These are phyloP conservation scores for Cladophialophora yegresii DNA, from an alignment of 2,329 filamentous ascomycete species.

Conservation along the genomic window DNA sequence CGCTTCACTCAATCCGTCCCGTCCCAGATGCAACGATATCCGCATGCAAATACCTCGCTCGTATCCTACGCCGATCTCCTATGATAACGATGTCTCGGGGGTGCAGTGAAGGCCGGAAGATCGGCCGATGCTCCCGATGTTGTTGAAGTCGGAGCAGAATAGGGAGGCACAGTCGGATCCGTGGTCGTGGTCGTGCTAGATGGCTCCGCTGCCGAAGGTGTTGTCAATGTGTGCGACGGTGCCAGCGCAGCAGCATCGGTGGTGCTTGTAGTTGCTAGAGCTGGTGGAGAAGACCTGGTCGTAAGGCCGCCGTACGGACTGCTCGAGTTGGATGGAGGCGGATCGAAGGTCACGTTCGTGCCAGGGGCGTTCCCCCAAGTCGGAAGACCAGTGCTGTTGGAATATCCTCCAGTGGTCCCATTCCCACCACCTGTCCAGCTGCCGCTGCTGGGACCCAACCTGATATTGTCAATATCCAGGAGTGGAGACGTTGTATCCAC, in stretches of 20 bases:
- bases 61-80: background rate
- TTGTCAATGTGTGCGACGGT: background rate
- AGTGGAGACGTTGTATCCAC: slow-evolving; percentile 39
- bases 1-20: background rate
- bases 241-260: background rate
- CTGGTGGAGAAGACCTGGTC: background rate
- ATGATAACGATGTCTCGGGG: background rate
- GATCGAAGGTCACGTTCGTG: slow-evolving; percentile 3
- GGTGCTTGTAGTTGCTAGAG: background rate
- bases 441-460: slow-evolving; percentile 82
- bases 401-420: slow-evolving; percentile 7
- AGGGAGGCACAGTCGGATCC: background rate
- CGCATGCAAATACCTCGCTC: background rate
- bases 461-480: slow-evolving; percentile 66
- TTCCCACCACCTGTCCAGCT: slow-evolving; percentile 53
- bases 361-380: slow-evolving; percentile 7
- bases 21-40: background rate
- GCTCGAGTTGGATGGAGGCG: slow-evolving; percentile 13
- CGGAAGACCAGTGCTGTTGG: slow-evolving; percentile 12
- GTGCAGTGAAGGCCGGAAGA: background rate
- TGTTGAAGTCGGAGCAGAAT: background rate
- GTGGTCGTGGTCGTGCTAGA: background rate
- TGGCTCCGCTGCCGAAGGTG: background rate
- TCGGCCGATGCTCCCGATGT: background rate
- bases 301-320: background rate